phyloP scores from a whole-genome alignment of 768 basidiomycete species.

The Zangia roseola region DNA sequence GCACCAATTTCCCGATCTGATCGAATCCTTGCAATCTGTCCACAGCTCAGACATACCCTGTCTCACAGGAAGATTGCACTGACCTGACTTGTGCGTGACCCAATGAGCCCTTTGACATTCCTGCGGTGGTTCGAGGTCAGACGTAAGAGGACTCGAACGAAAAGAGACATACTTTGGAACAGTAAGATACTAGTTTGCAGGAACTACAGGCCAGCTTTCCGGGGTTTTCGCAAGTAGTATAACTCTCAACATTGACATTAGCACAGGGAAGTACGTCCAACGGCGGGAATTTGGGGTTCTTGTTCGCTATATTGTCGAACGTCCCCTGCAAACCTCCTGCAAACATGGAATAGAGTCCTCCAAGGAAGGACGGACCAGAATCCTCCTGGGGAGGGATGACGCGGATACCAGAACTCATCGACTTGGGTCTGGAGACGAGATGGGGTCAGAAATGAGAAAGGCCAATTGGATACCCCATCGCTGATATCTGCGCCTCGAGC shows the following conservation, averaged over 20 bases:
- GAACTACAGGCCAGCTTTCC: conserved; percentile 30
- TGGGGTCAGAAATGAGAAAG: conserved; percentile 1
- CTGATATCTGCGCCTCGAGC: conserved; percentile 15
- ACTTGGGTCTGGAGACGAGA: background rate
- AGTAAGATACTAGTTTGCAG: conserved; percentile 45
- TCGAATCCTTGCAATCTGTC: conserved; percentile 25
- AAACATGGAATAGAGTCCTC: conserved; percentile 8
- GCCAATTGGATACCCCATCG: background rate
- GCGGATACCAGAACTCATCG: conserved; percentile 19
- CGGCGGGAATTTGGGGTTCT: conserved; percentile 23
- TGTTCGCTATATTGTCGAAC: conserved; percentile 4
- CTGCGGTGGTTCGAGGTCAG: conserved; percentile 15
- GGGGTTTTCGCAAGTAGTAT: conserved; percentile 27
- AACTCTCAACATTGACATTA: conserved; percentile 27
- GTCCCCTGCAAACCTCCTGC: conserved; percentile 14
- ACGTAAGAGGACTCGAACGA: background rate
- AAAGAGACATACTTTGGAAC: conserved; percentile 32
- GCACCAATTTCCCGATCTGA: conserved; percentile 19
- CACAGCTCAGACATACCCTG: background rate
- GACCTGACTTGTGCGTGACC: conserved; percentile 39
- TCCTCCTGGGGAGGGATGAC: conserved; percentile 17
- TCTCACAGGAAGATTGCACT: background rate
- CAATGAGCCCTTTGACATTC: conserved; percentile 44
- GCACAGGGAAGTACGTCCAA: conserved; percentile 36
- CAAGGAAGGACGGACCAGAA: conserved; percentile 8